A percentile compares a stretch with the other conserved stretches of the same genome.
Conservation (phyloP, 2,329 filamentous ascomycete genomes). For the Nigrospora osmanthi region DNA sequence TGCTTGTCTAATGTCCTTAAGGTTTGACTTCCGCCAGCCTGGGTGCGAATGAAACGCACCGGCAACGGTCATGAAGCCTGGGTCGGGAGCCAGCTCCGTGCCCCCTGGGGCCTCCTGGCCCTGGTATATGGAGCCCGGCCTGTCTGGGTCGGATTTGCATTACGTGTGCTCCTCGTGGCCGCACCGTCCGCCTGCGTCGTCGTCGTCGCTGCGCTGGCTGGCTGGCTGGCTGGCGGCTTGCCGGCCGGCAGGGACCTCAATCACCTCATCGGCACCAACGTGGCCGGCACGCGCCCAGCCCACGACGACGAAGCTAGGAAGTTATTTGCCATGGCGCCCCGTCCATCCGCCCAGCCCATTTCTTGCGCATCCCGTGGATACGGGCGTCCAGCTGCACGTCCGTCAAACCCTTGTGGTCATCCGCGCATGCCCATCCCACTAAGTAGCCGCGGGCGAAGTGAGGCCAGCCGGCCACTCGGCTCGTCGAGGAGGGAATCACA, state of each 20-base stretch:
- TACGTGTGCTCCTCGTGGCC: neutral
- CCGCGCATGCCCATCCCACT: no score
- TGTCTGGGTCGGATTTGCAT: neutral
- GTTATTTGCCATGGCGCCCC: no score
- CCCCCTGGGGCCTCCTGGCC: neutral
- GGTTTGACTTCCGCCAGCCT: neutral
- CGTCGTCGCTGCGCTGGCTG: neutral
- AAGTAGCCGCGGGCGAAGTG: no score
- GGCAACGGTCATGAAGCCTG: conserved; percentile 1
- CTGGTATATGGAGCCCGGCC: neutral
- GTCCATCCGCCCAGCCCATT: no score
- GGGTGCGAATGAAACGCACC: neutral
- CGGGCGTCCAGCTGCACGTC: no score
- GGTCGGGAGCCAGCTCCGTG: conserved; percentile 1
- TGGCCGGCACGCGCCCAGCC: no score
- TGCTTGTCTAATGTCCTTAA: neutral
- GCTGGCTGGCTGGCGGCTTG: neutral
- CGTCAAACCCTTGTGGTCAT: no score
- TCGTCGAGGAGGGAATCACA: neutral
- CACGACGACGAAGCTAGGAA: no score
- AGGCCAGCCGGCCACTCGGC: neutral
- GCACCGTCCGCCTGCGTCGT: no score
- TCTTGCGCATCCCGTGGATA: no score
- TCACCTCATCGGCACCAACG: neutral
- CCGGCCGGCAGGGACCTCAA: neutral